Base-by-base conservation (phyloP, 176 grass and related monocot genomes). In the Carex kokanica region DNA sequence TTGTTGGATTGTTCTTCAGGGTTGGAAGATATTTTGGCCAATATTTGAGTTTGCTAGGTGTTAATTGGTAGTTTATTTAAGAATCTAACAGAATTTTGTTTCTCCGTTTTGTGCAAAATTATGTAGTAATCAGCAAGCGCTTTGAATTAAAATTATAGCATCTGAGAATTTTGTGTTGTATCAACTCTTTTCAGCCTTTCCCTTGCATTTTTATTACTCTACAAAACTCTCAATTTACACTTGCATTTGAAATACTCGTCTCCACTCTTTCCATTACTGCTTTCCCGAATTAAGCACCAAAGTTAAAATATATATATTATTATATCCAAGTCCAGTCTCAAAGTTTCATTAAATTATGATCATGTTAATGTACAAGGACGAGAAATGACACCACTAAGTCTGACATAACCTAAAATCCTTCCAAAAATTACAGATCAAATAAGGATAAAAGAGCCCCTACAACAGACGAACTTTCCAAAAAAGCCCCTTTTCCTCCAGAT, bases 321-420 rank as follows among this genome's bases (percentile, higher is more conserved):
- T 74, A 77, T 77, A 56, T 24, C 73, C 17, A 55, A 71, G 16
- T 71, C 38, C 20, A 61, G 67, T 71, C 67, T 56, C 40, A 78
- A 31, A 75, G 31, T 51, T 78, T 32, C 73, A 78, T 51, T 56
- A 56, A 27, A 47, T 77, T 78, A 18, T 78, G 43, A 25, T 53
- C 25, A 38, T 43, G 3, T 56, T 78, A 78, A 78, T 78, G 73
- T 78, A 78, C 73, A 78, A 78, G 73, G 51, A 32, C 41, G 31
- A 70, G 5, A 40, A 41, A 32, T 51, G 25, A 24, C 49, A 32
- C 12, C 49, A 27, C 25, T 70, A 43, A 74, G 73, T 78, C 73
- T 9, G 24, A 78, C 56, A 31, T 55, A 78, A 55, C 73, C 73
- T 78, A 78, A 56, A 31, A 16, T 27, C 73, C 73, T 78, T 56